Conservation (phyloP, 2,329 filamentous ascomycete species). For the Emergomyces orientalis region DNA sequence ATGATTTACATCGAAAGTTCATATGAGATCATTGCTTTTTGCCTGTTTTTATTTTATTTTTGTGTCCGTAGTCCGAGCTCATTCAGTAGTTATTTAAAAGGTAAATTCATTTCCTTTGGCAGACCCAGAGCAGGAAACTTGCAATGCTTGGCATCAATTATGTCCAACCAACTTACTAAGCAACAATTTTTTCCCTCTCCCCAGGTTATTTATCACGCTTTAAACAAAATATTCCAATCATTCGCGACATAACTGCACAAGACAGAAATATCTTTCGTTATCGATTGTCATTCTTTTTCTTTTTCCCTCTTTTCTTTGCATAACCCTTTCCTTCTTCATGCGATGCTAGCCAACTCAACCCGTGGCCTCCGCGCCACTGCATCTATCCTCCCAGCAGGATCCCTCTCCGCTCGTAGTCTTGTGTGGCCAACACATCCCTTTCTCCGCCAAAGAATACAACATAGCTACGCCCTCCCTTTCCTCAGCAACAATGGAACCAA, state of each 20-base stretch:
- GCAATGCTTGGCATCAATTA: no score
- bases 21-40: background rate
- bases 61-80: background rate
- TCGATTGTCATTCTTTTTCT: background rate
- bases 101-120: no score
- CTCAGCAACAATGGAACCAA: background rate
- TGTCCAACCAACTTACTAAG: no score
- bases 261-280: background rate
- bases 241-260: no score
- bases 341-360: constrained; percentile 2
- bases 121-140: no score
- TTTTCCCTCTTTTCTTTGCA: background rate
- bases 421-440: background rate
- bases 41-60: background rate
- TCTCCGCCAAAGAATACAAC: background rate
- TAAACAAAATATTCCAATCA: no score
- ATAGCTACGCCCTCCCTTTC: background rate
- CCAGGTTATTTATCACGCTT: no score
- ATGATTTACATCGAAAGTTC: background rate
- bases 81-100: no score
- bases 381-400: background rate
- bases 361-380: constrained; percentile 3
- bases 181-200: no score
- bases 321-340: background rate
- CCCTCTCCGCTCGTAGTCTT: background rate